Evolutionary conservation across 2,329 filamentous ascomycete genomes (phyloP), one percentile per base, ranked within the genome.

Genomic region (Clonostachys chloroleuca): DNA sequence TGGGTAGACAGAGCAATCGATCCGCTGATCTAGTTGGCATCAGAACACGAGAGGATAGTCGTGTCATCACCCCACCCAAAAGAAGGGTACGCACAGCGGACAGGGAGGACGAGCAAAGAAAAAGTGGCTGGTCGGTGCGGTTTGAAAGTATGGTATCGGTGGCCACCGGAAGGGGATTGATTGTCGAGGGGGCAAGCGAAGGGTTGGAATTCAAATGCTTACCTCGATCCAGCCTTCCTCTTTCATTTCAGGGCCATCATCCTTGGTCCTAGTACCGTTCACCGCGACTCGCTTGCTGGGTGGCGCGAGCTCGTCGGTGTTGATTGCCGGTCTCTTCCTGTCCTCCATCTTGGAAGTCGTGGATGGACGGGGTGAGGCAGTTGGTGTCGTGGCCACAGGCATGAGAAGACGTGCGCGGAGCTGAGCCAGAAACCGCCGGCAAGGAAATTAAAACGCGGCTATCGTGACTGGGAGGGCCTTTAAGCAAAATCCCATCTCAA

Each of bases 291-390:
- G 87, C 78, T 97, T 99, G 63, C 84, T 87, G 18, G 92, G 92
- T 56, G 92, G 92, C 55, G 87, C 88, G 62, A 89, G 76, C 58
- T 96, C 90, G 67, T 94, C 89, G 61, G 82, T 75, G 64, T 86
- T 87, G 70, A 87, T 80, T 64, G 91, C 89, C 64, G 91, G 87
- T 82, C 94, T 85, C 82, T 99, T 99, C 82, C 94, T 90, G 78
- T 97, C 94, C 81, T 99, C 94, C 92, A 97, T 99, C 82, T 94
- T 96, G 77, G 84, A 77, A 73, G 89, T 79, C 80, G 84, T 84
- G 75, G 89, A 86, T 77, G 87, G 83, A 81, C 84, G 82, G 78
- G 85, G 79, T 65, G 73, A 69, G 70, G 85, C 78, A 71, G 83
- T 80, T 67, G 79, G 78, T 59, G 82, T 80, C 73, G 88, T 86